Base-by-base conservation (phyloP, 2,329 filamentous ascomycete genomes). In the Fusarium praegraminearum region DNA sequence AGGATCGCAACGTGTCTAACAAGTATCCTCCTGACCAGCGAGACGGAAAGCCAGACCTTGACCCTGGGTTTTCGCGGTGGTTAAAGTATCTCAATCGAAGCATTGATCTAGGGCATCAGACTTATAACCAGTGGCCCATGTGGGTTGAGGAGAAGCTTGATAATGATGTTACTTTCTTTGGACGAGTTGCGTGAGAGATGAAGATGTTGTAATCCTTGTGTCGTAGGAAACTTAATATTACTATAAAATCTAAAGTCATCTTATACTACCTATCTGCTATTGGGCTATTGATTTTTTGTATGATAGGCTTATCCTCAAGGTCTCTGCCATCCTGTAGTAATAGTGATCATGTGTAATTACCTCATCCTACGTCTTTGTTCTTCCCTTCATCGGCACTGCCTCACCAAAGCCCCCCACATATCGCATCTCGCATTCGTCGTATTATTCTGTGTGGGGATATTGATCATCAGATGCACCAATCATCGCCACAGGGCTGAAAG, bases 121-220 rank as follows among this genome's bases (percentile, higher is more conserved):
- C 69, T 24, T 86, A 85, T 65, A 87, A 87, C 57, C 76, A 79
- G 67, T 88, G 84, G 85, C 86, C 86, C 18, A 60, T 80, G 73
- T 88, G 86, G 86, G 85, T 87, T 6, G 83, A 87, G 70, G 78
- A 79, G 56, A 83, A 85, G 77, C 75, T 87, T 53, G 81, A 82
- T 10, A 67, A 67, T 43, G 83, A 88, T 53, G 64, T 78, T n/a
- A 71, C 73, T 0, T 84, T 81, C 62, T 88, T 87, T 74, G 83
- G 83, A 13, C 78, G 73, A 24, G 20, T 22, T 50, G n/a, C 9
- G 10, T 67, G 33, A 57, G 16, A n/a, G 38, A 16, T 9, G 2
- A 18, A 8, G 9, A 44, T 3, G 24, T 18, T 22, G 3, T 24
- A 43, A 20, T 38, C 5, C 10, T 20, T 12, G 18, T n/a, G 36